phyloP scores from a whole-genome alignment of 2,329 filamentous ascomycete genomes.

The Bimuria novae-zelandiae region DNA sequence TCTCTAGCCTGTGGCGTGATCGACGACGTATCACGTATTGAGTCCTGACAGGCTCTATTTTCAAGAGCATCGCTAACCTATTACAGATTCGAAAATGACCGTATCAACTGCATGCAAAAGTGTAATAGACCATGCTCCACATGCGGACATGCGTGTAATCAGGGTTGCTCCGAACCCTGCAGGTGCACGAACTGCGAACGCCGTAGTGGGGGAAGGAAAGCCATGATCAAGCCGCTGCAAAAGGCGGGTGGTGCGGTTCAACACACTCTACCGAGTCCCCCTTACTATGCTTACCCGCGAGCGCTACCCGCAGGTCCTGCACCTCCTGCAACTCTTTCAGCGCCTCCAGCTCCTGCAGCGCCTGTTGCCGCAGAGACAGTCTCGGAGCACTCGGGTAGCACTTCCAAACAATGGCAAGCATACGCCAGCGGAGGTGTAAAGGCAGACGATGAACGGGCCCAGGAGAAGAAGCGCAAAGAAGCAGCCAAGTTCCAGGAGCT shows the following conservation, averaged over 20 bases:
- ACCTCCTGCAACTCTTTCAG: background rate
- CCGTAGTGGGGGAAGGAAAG: slow-evolving; percentile 26
- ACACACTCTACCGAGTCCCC: background rate
- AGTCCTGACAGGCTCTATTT: background rate
- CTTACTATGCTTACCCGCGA: slow-evolving; percentile 8
- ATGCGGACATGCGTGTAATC: slow-evolving; percentile 38
- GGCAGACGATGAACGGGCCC: slow-evolving; percentile 25
- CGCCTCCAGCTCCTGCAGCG: background rate
- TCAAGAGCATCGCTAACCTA: slow-evolving; percentile 1
- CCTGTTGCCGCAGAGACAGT: background rate
- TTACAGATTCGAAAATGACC: slow-evolving; percentile 29
- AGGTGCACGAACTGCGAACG: slow-evolving; percentile 34
- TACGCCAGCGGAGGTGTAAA: slow-evolving; percentile 26
- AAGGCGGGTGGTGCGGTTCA: slow-evolving; percentile 3
- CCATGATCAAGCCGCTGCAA: slow-evolving; percentile 28
- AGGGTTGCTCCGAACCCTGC: slow-evolving; percentile 36
- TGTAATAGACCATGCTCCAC: slow-evolving; percentile 24
- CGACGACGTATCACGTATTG: background rate
- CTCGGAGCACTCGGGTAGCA: slow-evolving; percentile 2
- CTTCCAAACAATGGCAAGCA: slow-evolving; percentile 16
- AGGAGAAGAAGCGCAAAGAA: slow-evolving; percentile 18
- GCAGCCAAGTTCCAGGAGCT: slow-evolving; percentile 16
- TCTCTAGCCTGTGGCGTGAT: background rate
- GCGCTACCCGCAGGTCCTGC: background rate
- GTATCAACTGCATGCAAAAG: slow-evolving; percentile 41